Percentiles rank a stretch among this genome's conserved stretches.
These are phyloP conservation scores for Fagopyrum esculentum DNA, from an alignment of 148 eudicot species.

Conservation along the genomic window DNA sequence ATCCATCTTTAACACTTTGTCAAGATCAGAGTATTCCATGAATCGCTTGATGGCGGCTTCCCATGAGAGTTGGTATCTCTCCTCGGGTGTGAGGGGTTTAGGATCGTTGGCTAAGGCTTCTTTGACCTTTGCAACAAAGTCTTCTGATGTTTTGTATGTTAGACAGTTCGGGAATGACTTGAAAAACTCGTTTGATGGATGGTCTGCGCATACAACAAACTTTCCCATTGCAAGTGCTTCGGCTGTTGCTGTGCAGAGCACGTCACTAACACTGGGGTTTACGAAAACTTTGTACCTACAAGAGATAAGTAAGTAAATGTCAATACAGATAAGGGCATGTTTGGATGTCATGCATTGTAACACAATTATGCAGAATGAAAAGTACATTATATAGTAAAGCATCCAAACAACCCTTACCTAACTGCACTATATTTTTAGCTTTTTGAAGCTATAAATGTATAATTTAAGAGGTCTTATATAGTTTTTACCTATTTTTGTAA, in stretches of 20 bases:
- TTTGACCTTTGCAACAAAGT: slow-evolving; percentile 63
- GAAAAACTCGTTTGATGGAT: slow-evolving; percentile 94
- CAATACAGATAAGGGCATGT: not conserved
- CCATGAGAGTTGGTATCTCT: slow-evolving; percentile 82
- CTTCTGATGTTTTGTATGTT: slow-evolving; percentile 75
- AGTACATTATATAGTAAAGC: too few species aligned
- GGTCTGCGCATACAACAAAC: slow-evolving; percentile 95
- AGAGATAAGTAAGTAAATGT: slow-evolving; percentile 4
- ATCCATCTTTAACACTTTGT: slow-evolving; percentile 36
- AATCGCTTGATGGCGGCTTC: slow-evolving; percentile 96
- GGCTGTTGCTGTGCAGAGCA: slow-evolving; percentile 97
- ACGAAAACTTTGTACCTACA: slow-evolving; percentile 91
- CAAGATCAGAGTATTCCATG: slow-evolving; percentile 80
- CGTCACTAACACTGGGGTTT: slow-evolving; percentile 94
- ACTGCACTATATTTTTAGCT: too few species aligned
- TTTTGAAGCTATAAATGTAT: too few species aligned
- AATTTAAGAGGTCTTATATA: too few species aligned
- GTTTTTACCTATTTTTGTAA: too few species aligned
- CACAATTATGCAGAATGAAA: too few species aligned
- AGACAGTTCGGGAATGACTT: slow-evolving; percentile 86
- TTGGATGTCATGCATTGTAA: not conserved
- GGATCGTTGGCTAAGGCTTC: slow-evolving; percentile 87
- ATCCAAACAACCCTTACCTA: too few species aligned
- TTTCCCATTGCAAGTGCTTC: slow-evolving; percentile 99
- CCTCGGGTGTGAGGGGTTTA: slow-evolving; percentile 72